A percentile compares a stretch with the other conserved stretches of the same genome.
These are phyloP conservation scores for Suhomyces sp. DNA, from an alignment of 805 yeast species.

Conservation along the genomic window DNA sequence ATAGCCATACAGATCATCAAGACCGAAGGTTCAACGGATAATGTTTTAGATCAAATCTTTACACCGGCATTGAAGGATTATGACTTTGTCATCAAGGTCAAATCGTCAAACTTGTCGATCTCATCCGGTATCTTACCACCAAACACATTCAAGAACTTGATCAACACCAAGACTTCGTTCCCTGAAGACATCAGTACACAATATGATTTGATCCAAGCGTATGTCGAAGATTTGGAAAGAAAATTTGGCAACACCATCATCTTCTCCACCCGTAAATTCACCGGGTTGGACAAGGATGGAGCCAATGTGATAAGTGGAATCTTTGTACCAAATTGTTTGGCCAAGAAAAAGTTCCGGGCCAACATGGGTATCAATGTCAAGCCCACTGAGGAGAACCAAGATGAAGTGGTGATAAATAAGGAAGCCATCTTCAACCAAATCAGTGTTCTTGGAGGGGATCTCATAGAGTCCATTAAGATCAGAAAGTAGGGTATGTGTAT, in stretches of 20 bases:
- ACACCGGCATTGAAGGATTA: constrained; percentile 83
- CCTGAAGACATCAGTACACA: constrained; percentile 47
- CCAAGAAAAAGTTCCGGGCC: constrained; percentile 71
- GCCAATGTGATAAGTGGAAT: constrained; percentile 74
- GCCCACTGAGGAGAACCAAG: constrained; percentile 54
- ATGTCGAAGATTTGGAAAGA: constrained; percentile 57
- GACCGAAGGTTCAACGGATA: constrained; percentile 39
- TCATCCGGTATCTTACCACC: constrained; percentile 58
- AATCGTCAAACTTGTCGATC: constrained; percentile 41
- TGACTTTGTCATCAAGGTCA: constrained; percentile 71
- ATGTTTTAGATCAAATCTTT: constrained; percentile 57
- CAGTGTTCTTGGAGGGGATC: constrained; percentile 63
- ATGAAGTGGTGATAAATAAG: constrained; percentile 61
- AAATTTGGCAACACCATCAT: constrained; percentile 68
- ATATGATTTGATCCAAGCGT: constrained; percentile 61
- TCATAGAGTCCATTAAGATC: constrained; percentile 42
- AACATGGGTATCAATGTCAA: constrained; percentile 71
- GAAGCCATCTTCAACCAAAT: constrained; percentile 76
- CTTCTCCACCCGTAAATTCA: constrained; percentile 61
- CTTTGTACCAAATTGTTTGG: constrained; percentile 64
- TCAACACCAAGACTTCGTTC: constrained; percentile 40
- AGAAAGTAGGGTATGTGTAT: constrained; percentile 20
- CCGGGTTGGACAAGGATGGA: constrained; percentile 54
- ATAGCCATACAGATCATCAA: constrained; percentile 62
- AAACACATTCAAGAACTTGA: constrained; percentile 60